Evolutionary conservation across 345 rosid species (phyloP), one percentile per base, ranked within the genome.

Genomic region (Chamaenerion angustifolium): DNA sequence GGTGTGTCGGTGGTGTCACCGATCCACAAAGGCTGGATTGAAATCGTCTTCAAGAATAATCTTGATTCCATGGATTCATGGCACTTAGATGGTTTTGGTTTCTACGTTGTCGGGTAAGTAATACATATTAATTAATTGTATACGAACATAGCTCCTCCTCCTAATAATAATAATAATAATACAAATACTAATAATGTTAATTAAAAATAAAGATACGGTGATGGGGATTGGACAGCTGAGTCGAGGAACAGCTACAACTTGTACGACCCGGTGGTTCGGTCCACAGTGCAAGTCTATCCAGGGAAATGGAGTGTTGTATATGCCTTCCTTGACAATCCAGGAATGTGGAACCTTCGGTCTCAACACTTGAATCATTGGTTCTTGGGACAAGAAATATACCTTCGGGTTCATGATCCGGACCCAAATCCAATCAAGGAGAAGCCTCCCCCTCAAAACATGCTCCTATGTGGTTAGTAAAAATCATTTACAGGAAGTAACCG

Each of bases 311-410:
- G 66, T 4, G 85, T 87, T 4, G 80, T 78, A 11, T 68, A 76
- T 45, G 78, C 74, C 56, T 79, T 71, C 41, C 69, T 80, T 11
- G 93, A 85, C 66, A 88, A 85, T 56, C 97, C 93, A 17, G 95
- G 97, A 55, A 88, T 88, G 89, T 88, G 95, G 97, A 88, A 88
- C 43, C 63, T 80, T 47, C 80, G 95, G 69, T 88, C 97, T n/a
- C 93, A 85, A 7, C 65, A 43, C 42, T 65, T 79, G 62, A 75
- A 64, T 31, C 74, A 80, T 49, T 80, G 93, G 93, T 85, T 75
- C 49, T 66, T 82, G 43, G 93, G 93, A 16, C 66, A 88, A 64
- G 85, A 88, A 66, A 70, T 85, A 13, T 85, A 85, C 45, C 14
- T 82, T 14, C 72, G 85, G 43, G 89, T 88, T 35, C 57, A 73